Conservation (phyloP, 257 asterid species). For the Solanum infundibuliforme region DNA sequence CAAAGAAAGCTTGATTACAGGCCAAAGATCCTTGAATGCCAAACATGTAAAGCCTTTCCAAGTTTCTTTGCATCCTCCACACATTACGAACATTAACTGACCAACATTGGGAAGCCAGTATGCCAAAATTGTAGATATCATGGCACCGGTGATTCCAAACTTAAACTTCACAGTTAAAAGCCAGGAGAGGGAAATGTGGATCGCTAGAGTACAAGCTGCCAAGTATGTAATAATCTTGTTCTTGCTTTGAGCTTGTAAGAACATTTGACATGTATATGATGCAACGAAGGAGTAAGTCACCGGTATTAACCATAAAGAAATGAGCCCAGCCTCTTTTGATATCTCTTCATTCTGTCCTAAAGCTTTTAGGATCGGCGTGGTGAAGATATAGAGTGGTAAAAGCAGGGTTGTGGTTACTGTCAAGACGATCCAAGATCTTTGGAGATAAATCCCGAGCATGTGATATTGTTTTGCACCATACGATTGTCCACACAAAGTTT, state of each 20-base stretch:
- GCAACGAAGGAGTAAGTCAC: conserved; percentile 37
- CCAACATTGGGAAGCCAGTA: conserved; percentile 74
- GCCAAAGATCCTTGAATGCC: conserved; percentile 64
- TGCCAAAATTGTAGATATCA: conserved; percentile 52
- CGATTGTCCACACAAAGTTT: conserved; percentile 81
- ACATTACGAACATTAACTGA: conserved; percentile 30
- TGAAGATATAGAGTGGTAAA: conserved; percentile 37
- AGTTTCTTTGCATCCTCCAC: conserved; percentile 62
- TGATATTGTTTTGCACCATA: conserved; percentile 67
- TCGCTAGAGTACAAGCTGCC: conserved; percentile 34
- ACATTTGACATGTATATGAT: conserved; percentile 72
- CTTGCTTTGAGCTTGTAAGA: conserved; percentile 72
- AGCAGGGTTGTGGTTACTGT: conserved; percentile 21
- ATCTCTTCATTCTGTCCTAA: conserved; percentile 53
- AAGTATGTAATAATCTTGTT: conserved; percentile 56
- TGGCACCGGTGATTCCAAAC: conserved; percentile 49
- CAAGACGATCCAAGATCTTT: conserved; percentile 64
- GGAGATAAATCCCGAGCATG: conserved; percentile 79
- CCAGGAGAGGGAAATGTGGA: conserved; percentile 55
- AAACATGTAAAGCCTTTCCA: conserved; percentile 58
- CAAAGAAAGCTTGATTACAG: conserved; percentile 55
- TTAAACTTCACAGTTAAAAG: conserved; percentile 38
- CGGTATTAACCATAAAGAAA: conserved; percentile 49
- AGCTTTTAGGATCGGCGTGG: conserved; percentile 44
- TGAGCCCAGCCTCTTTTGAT: conserved; percentile 34